These are phyloP conservation scores for Coniochaeta sp. DNA, from an alignment of 2,329 filamentous ascomycete species.

Conservation along the genomic window DNA sequence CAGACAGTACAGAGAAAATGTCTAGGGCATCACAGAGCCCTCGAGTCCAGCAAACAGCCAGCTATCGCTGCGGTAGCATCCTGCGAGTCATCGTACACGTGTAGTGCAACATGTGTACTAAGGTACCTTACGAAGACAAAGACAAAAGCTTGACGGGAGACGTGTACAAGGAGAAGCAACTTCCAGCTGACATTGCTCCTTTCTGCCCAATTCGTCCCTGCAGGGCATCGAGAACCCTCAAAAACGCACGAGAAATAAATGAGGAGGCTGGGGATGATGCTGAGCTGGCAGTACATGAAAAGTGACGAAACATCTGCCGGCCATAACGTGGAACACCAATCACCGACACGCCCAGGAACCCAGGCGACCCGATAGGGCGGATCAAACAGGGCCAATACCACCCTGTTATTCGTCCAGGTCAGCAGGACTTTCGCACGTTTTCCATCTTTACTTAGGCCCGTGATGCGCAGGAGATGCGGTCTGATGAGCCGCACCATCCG, in stretches of 20 bases:
- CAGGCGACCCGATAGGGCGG: constrained; percentile 15
- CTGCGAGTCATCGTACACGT: not conserved
- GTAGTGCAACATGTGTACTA: not conserved
- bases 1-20: not conserved
- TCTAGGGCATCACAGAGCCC: not conserved
- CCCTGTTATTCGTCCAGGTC: constrained; percentile 3
- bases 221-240: not conserved
- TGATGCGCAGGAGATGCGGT: not conserved
- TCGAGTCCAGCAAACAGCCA: not conserved
- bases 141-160: not conserved
- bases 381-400: constrained; percentile 11
- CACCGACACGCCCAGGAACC: constrained; percentile 4
- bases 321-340: not conserved
- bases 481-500: not conserved
- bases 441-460: not conserved
- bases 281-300: constrained; percentile 23
- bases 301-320: constrained; percentile 16
- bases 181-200: not conserved
- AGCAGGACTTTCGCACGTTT: not conserved
- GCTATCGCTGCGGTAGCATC: not conserved
- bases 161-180: not conserved
- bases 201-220: not conserved
- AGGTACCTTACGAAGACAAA: not conserved
- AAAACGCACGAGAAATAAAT: constrained; percentile 3
- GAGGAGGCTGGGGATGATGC: constrained; percentile 8